Conservation (phyloP, 2,329 filamentous ascomycete species). For the Trichoderma asperellum region DNA sequence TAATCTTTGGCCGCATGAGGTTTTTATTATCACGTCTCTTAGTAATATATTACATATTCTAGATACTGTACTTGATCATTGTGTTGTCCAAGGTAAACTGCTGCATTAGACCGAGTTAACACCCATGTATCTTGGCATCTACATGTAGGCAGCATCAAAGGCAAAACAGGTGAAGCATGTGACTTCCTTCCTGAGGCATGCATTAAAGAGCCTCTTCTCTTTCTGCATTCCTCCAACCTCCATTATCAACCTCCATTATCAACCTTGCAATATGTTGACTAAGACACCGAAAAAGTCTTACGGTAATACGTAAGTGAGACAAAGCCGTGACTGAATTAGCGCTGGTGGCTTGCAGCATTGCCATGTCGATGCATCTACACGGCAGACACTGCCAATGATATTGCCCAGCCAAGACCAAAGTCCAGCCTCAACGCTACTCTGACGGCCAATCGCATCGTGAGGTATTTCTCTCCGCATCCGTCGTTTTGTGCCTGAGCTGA, state of each 20-base stretch:
- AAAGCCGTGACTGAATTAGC: neutral
- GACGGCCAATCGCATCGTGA: neutral
- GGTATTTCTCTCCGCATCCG: slow-evolving; percentile 2
- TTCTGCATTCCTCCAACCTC: neutral
- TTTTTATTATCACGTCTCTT: neutral
- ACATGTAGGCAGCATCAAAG: too few relatives aligned
- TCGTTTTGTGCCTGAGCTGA: slow-evolving; percentile 23
- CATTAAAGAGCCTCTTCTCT: neutral
- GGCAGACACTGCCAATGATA: neutral
- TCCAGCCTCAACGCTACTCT: neutral
- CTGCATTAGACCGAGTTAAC: too few relatives aligned
- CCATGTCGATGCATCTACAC: slow-evolving; percentile 13
- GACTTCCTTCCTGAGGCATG: neutral
- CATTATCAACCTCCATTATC: neutral
- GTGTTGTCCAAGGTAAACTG: too few relatives aligned
- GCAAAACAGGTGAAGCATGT: neutral
- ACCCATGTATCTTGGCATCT: too few relatives aligned
- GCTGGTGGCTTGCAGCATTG: slow-evolving; percentile 9
- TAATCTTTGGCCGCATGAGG: neutral
- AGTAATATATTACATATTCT: too few relatives aligned
- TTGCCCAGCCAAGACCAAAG: neutral
- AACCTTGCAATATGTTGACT: neutral
- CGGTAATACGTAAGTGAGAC: neutral
- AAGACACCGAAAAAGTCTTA: neutral
- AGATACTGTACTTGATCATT: too few relatives aligned